These are phyloP conservation scores for Yamadazyma olivae DNA, from an alignment of 805 yeast species.

Conservation along the genomic window DNA sequence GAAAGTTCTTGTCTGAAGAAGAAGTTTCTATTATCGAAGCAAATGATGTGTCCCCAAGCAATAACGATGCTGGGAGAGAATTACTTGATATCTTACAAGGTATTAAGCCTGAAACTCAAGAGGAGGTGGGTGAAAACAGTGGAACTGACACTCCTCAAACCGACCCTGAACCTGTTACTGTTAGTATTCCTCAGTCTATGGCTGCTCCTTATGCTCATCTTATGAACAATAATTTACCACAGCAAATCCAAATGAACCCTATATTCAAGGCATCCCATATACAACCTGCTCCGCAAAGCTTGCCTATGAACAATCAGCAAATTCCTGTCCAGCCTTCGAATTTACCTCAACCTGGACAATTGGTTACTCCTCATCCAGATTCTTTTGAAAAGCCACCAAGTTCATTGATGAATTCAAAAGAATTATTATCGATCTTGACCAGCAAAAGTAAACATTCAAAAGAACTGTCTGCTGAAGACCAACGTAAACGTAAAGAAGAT, in stretches of 20 bases:
- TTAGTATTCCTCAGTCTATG: constrained; percentile 15
- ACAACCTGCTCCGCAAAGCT: not conserved
- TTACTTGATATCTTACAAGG: constrained; percentile 58
- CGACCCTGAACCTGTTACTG: constrained; percentile 2
- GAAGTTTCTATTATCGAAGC: not conserved
- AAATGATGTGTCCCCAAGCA: constrained; percentile 3
- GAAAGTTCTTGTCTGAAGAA: constrained; percentile 26
- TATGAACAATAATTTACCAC: constrained; percentile 25
- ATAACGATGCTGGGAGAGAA: constrained; percentile 73
- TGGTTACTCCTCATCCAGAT: constrained; percentile 31
- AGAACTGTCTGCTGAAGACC: not conserved
- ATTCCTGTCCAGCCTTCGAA: not conserved
- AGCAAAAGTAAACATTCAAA: constrained; percentile 12
- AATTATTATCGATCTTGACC: constrained; percentile 42
- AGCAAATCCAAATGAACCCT: constrained; percentile 7
- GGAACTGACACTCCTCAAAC: not conserved
- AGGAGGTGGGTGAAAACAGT: constrained; percentile 1
- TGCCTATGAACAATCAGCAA: not conserved
- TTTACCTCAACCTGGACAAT: not conserved
- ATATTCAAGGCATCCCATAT: constrained; percentile 8
- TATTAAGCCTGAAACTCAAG: constrained; percentile 14
- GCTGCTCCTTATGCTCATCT: constrained; percentile 15
- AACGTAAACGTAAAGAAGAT: constrained; percentile 10
- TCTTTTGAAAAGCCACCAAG: constrained; percentile 37
- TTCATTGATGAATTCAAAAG: constrained; percentile 36